phyloP scores from a whole-genome alignment of 2,329 filamentous ascomycete genomes.

The Ampelomyces quisqualis region DNA sequence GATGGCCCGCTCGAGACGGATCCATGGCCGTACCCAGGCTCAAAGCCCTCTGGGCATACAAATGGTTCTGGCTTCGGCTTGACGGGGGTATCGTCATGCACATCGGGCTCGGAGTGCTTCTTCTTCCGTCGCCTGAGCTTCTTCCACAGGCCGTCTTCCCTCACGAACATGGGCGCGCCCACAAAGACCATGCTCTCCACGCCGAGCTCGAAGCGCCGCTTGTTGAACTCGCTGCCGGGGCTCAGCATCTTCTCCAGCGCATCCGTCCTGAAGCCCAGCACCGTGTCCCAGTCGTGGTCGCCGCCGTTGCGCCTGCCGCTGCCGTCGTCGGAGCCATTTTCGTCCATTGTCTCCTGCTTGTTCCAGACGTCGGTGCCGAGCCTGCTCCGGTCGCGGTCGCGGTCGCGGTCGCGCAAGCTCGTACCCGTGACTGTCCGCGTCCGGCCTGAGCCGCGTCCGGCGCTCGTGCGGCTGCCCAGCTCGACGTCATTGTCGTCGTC shows the following conservation, averaged over 20 bases:
- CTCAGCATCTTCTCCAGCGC: constrained; percentile 45
- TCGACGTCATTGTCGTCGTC: constrained; percentile 41
- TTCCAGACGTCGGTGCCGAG: constrained; percentile 35
- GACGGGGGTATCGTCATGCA: constrained; percentile 17
- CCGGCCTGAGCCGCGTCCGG: constrained; percentile 33
- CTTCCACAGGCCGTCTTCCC: constrained; percentile 45
- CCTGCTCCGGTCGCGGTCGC: constrained; percentile 29
- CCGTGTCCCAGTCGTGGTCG: constrained; percentile 42
- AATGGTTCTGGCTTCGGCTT: constrained; percentile 27
- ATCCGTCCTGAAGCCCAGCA: constrained; percentile 45
- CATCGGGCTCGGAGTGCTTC: constrained; percentile 27
- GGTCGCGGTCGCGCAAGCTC: constrained; percentile 15
- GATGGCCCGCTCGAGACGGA: constrained; percentile 36
- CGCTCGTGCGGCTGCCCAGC: constrained; percentile 38
- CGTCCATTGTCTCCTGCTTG: constrained; percentile 40
- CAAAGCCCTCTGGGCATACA: constrained; percentile 40
- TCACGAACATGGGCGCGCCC: constrained; percentile 47
- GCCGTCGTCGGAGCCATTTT: constrained; percentile 35
- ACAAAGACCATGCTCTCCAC: constrained; percentile 45
- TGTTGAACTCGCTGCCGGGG: constrained; percentile 42
- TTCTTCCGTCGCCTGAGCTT: constrained; percentile 38
- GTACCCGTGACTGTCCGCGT: constrained; percentile 28
- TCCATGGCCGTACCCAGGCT: constrained; percentile 45
- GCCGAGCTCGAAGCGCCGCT: constrained; percentile 44
- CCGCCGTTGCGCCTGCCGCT: constrained; percentile 24